These are phyloP conservation scores for Triticum turgidum DNA, from an alignment of 176 grass and related monocot species.

Conservation along the genomic window DNA sequence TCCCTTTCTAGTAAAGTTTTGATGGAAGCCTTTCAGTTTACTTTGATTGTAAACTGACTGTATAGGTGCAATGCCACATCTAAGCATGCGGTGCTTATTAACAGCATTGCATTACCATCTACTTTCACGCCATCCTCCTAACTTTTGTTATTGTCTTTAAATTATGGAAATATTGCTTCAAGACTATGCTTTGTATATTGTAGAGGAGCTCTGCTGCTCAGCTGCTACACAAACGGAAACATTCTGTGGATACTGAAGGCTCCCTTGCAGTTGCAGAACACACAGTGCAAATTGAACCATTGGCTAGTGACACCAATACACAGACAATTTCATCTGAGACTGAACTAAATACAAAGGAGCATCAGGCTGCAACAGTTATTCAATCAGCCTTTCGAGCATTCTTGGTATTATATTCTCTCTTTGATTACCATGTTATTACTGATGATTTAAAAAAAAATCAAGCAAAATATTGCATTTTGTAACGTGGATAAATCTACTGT, in stretches of 20 bases:
- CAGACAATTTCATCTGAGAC: conserved; percentile 40
- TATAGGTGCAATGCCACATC: not conserved
- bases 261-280: conserved; percentile 33
- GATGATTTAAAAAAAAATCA: conserved; percentile 17
- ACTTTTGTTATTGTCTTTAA: not conserved
- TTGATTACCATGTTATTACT: not conserved
- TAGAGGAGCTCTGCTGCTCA: conserved; percentile 43
- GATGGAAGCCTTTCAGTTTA: not conserved
- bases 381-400: conserved; percentile 87
- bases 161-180: conserved; percentile 12
- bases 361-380: conserved; percentile 76
- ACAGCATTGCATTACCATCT: not conserved
- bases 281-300: conserved; percentile 29
- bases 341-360: conserved; percentile 50
- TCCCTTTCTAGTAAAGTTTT: not conserved
- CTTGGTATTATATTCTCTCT: conserved; percentile 62
- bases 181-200: conserved; percentile 34
- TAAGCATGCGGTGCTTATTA: not conserved
- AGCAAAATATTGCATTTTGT: not conserved
- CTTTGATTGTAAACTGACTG: not conserved
- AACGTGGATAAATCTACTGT: not conserved
- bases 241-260: conserved; percentile 41
- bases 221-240: conserved; percentile 45
- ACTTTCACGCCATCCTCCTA: not conserved
- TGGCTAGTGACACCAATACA: conserved; percentile 27